phyloP scores from a whole-genome alignment of 202 grass and related monocot species.

The Digitaria exilis region DNA sequence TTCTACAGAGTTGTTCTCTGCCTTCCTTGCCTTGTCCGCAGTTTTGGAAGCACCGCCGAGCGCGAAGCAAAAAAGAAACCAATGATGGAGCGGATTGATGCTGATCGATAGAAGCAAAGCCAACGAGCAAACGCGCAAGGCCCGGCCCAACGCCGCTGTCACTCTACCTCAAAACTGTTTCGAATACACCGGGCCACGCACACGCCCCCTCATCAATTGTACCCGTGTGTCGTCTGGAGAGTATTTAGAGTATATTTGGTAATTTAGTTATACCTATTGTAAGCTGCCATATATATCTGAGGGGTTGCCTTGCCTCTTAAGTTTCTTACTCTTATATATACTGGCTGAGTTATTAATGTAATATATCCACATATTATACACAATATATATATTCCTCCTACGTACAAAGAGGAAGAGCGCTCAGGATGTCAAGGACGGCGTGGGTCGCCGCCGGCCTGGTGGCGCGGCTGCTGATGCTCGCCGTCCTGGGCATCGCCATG shows the following conservation, averaged over 20 bases:
- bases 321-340: too few relatives aligned
- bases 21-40: not conserved
- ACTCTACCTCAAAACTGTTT: not conserved
- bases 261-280: too few relatives aligned
- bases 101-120: not conserved
- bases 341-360: too few relatives aligned
- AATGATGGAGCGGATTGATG: not conserved
- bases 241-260: too few relatives aligned
- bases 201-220: not conserved
- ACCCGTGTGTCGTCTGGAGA: not conserved
- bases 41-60: not conserved
- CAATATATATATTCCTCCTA: too few relatives aligned
- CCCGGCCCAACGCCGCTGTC: not conserved
- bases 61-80: not conserved
- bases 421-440: conserved; percentile 5
- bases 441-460: conserved; percentile 23
- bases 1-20: too few relatives aligned
- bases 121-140: too few relatives aligned
- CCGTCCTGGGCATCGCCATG: conserved; percentile 20
- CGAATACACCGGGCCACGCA: not conserved
- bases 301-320: too few relatives aligned
- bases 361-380: too few relatives aligned
- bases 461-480: conserved; percentile 20
- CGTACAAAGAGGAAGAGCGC: not conserved
- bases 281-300: too few relatives aligned